Conservation (phyloP, 371 early-diverging fungal species). For the Basidiobolus meristosporus region DNA sequence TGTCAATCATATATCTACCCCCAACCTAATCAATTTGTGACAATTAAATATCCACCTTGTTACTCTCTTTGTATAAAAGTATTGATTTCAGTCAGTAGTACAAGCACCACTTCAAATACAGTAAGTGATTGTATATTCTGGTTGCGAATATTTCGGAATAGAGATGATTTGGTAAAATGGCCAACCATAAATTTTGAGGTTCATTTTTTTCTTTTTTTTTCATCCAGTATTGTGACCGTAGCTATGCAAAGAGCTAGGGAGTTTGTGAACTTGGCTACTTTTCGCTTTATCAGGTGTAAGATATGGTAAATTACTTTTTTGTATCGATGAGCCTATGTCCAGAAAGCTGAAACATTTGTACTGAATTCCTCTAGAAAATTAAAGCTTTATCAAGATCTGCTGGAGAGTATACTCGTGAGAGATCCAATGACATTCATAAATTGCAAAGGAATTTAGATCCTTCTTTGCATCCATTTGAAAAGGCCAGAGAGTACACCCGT, state of each 20-base stretch:
- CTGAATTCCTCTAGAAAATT: constrained; percentile 42
- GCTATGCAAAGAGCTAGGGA: too few species aligned
- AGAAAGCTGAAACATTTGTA: neutral
- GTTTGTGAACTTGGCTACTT: too few species aligned
- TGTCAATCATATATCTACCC: too few species aligned
- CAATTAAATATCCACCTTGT: too few species aligned
- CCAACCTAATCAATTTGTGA: too few species aligned
- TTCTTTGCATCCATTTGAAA: constrained; percentile 82
- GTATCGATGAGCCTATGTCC: neutral
- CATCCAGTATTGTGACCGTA: neutral
- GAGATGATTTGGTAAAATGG: neutral
- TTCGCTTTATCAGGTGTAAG: too few species aligned
- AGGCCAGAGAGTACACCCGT: constrained; percentile 92
- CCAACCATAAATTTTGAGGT: neutral
- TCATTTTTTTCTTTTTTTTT: neutral
- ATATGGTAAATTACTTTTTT: too few species aligned
- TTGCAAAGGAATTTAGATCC: constrained; percentile 86
- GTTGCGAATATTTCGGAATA: neutral
- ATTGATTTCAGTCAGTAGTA: too few species aligned
- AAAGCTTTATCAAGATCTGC: constrained; percentile 72
- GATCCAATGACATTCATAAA: constrained; percentile 69
- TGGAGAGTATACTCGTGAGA: constrained; percentile 61
- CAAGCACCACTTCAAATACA: too few species aligned
- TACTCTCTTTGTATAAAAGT: too few species aligned
- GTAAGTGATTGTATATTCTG: neutral